Evolutionary conservation across 805 yeast species (phyloP).

Genomic region (Monosporozyma servazzii): DNA sequence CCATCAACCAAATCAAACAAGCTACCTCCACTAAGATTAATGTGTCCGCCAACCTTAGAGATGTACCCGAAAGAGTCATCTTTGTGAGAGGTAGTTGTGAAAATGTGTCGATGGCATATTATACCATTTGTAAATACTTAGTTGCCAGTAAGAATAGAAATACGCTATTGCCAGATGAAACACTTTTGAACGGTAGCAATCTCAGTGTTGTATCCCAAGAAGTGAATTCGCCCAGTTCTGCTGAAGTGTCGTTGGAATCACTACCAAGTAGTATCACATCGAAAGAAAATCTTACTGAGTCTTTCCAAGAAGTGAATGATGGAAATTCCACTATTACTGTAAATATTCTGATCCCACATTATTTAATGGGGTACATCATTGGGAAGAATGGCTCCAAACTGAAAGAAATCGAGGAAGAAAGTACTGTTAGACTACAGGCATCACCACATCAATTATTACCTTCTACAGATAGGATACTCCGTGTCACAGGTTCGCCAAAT

Average conservation of each 20-base stretch:
- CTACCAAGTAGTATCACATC: background rate
- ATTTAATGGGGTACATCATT: conserved; percentile 69
- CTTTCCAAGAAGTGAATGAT: conserved; percentile 2
- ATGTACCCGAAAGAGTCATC: conserved; percentile 65
- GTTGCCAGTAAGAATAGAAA: background rate
- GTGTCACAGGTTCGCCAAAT: conserved; percentile 72
- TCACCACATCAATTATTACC: conserved; percentile 62
- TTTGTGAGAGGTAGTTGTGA: conserved; percentile 68
- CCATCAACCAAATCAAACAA: conserved; percentile 53
- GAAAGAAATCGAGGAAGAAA: conserved; percentile 71
- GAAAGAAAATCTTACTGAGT: background rate
- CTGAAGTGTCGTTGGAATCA: background rate
- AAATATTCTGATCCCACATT: conserved; percentile 64
- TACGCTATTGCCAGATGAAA: background rate
- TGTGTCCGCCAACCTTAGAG: conserved; percentile 64
- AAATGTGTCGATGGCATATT: conserved; percentile 73
- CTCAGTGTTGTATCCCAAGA: background rate
- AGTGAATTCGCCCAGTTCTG: background rate
- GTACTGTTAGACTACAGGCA: conserved; percentile 70
- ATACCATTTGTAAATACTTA: conserved; percentile 58
- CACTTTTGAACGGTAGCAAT: background rate
- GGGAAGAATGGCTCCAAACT: conserved; percentile 69
- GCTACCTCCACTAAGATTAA: conserved; percentile 55
- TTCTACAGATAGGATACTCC: conserved; percentile 67
- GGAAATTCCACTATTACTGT: conserved; percentile 45